Evolutionary conservation across 805 yeast genomes (phyloP).

Genomic region (Schwanniomyces polymorphus): DNA sequence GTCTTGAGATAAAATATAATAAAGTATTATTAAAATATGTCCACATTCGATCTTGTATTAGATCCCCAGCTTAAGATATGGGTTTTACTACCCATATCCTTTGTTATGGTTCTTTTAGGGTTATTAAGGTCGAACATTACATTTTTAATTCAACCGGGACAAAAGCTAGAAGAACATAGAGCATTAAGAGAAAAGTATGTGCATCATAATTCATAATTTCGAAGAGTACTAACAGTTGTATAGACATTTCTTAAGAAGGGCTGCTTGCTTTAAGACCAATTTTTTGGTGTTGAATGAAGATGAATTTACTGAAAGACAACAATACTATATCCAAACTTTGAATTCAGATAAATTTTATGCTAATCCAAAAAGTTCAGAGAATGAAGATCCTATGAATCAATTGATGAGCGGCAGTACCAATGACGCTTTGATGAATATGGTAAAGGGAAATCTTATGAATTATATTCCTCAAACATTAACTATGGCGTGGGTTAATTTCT

Average conservation of each 20-base stretch:
- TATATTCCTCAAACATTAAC: conserved; percentile 89
- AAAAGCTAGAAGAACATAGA: conserved; percentile 52
- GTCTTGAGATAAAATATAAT: too few relatives aligned
- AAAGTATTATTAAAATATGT: too few relatives aligned
- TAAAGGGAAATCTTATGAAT: conserved; percentile 79
- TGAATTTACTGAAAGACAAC: conserved; percentile 56
- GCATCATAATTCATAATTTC: background rate
- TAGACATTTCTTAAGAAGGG: conserved; percentile 59
- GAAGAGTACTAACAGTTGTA: conserved; percentile 9
- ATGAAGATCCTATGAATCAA: conserved; percentile 52
- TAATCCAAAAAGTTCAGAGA: conserved; percentile 22
- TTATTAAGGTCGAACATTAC: conserved; percentile 70
- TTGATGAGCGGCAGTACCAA: conserved; percentile 68
- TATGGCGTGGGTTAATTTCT: conserved; percentile 95
- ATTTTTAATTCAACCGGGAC: conserved; percentile 55
- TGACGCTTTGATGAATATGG: conserved; percentile 73
- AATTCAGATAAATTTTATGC: conserved; percentile 57
- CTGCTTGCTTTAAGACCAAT: conserved; percentile 57
- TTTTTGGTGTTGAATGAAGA: conserved; percentile 47
- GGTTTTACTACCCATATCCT: conserved; percentile 87
- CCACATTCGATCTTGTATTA: conserved; percentile 40
- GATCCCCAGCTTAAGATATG: conserved; percentile 85
- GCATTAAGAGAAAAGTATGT: conserved; percentile 40
- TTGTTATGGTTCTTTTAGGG: conserved; percentile 89
- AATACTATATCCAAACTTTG: conserved; percentile 47